Evolutionary conservation across 202 grass and related monocot genomes (phyloP), one percentile per base, ranked within the genome.

Genomic region (Zizania palustris): DNA sequence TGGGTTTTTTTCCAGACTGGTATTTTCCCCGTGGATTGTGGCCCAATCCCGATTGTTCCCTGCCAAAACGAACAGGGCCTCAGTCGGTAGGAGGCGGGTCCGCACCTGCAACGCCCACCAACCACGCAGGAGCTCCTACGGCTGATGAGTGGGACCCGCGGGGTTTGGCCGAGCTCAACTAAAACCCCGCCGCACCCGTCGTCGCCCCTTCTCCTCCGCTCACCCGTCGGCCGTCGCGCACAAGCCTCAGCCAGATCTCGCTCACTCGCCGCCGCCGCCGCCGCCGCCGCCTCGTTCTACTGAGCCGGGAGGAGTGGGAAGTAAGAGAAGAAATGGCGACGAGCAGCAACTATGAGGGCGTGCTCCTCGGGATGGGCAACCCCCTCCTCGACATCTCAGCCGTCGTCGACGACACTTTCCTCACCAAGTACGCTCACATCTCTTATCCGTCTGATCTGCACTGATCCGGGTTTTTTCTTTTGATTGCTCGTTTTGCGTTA

Each of bases 351-450:
- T 61, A 36, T 68, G 91, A 99, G 43, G 96, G 96, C 21, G 58
- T 99, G n/a, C 92, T 99, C 63, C 72, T 99, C 54, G 96, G 96
- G 71, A 99, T 96, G 96, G 92, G 96, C 18, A 99, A 99, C 54
- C 96, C 96, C 68, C 96, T 99, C 60, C 92, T 99, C 67, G 96
- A 99, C 87, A 99, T 99, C 62, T 99, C 96, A 36, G 91, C 96
- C 41, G 85, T 93, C 59, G 96, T 99, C 81, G 96, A 99, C 71
- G 80, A 93, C 0, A 87, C 50, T 59, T 99, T 99, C 83, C 96
- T 99, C 67, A 11, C 86, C 1, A 99, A 91, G 96, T 99, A 89
- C 53, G 73, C 48, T 5, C 43, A 45, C 48, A 48, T 19, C 42
- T 21, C 14, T 42, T 65, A 0, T 0, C 16, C 2, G 37, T 41